Percentiles rank a stretch among this genome's conserved stretches.
phyloP scores from a whole-genome alignment of 2,329 filamentous ascomycete genomes.

The Tolypocladium guangdongense region DNA sequence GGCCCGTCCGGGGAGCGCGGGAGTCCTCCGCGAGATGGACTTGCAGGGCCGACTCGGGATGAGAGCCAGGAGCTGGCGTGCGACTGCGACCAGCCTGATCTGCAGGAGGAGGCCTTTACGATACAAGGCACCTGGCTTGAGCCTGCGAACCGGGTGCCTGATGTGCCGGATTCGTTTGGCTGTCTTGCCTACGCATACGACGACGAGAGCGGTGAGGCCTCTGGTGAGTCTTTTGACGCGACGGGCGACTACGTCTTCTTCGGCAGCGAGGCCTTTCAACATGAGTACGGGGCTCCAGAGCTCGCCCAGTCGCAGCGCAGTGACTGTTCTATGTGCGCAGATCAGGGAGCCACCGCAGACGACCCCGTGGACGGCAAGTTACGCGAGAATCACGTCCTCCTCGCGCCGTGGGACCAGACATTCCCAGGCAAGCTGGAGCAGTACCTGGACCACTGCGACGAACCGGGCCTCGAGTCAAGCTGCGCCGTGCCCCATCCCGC shows the following conservation, averaged over 20 bases:
- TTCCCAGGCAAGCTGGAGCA: constrained; percentile 1
- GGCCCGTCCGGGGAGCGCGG: background rate
- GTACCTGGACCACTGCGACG: constrained; percentile 2
- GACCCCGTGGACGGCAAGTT: background rate
- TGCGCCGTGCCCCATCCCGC: background rate
- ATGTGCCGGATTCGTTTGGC: background rate
- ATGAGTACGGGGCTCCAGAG: background rate
- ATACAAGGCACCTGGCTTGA: background rate
- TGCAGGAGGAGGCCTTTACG: background rate
- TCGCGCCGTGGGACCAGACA: background rate
- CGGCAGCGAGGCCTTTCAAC: background rate
- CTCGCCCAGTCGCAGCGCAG: background rate
- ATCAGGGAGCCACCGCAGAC: background rate
- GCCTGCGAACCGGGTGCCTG: background rate
- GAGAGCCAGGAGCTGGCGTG: background rate
- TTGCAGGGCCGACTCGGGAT: background rate
- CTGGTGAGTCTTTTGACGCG: background rate
- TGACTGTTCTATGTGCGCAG: background rate
- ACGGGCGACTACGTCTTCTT: background rate
- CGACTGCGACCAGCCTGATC: background rate
- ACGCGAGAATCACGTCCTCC: background rate
- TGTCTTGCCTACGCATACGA: background rate
- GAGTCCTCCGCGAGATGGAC: background rate
- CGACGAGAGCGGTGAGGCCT: background rate
- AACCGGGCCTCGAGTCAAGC: background rate